Evolutionary conservation across 2,329 filamentous ascomycete genomes (phyloP).

Genomic region (Alternaria arbusti): DNA sequence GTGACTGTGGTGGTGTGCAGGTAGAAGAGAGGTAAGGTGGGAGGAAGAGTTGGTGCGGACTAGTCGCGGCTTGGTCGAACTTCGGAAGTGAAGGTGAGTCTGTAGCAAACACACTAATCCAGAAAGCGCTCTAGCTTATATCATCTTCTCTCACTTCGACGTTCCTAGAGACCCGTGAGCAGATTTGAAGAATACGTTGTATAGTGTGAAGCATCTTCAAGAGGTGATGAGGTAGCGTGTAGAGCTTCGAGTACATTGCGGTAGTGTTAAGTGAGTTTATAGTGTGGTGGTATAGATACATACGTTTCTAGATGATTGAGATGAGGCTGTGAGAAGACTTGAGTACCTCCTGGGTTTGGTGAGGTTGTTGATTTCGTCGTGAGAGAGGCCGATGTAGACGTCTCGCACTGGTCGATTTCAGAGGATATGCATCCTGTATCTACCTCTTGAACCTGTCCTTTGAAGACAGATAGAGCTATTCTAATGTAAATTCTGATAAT

Average conservation of each 20-base stretch:
- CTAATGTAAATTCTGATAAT: accelerated
- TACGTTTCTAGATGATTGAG: accelerated
- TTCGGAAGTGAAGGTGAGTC: neutral
- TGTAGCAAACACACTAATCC: neutral
- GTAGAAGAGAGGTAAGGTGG: neutral
- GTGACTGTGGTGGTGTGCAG: accelerated
- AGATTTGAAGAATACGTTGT: neutral
- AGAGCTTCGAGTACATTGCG: neutral
- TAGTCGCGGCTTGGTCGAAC: neutral
- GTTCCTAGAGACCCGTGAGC: no score
- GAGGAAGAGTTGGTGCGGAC: neutral
- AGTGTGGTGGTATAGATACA: accelerated
- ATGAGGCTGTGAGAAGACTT: neutral
- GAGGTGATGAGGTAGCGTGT: neutral
- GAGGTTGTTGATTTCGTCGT: neutral
- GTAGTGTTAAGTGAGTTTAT: neutral
- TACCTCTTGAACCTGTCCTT: neutral
- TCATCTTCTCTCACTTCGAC: no score
- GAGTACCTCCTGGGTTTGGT: neutral
- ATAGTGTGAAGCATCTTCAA: neutral
- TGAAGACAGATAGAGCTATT: neutral
- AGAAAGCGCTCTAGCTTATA: neutral
- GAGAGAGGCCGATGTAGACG: neutral
- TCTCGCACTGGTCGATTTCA: neutral
- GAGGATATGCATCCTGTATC: accelerated